Evolutionary conservation across 306 rosid species (phyloP).

Genomic region (Cucumis cinereus): DNA sequence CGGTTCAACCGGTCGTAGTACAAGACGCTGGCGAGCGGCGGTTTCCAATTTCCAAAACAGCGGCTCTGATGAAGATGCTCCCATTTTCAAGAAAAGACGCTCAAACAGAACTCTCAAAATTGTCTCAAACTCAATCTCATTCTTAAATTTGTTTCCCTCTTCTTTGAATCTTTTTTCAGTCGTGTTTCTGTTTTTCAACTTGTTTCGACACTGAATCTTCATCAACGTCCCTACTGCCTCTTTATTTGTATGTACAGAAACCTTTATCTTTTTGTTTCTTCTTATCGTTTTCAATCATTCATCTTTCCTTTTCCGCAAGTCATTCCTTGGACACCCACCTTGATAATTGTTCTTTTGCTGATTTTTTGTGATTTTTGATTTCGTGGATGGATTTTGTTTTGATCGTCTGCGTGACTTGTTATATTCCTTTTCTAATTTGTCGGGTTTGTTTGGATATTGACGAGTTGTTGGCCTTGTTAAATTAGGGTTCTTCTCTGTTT

Average conservation of each 20-base stretch:
- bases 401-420: not conserved
- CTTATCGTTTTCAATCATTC: not conserved
- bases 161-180: not conserved
- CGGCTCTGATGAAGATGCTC: not conserved
- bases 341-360: not conserved
- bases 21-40: not conserved
- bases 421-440: constrained; percentile 2
- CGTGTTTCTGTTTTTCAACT: not conserved
- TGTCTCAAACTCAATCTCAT: not conserved
- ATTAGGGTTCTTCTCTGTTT: constrained; percentile 18
- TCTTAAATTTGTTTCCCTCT: not conserved
- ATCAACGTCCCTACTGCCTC: not conserved
- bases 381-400: not conserved
- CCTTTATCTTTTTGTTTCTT: not conserved
- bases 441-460: constrained; percentile 18
- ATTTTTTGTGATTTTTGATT: not conserved
- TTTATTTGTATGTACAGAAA: not conserved
- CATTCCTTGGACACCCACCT: constrained; percentile 15
- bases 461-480: not conserved
- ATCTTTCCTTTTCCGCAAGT: not conserved
- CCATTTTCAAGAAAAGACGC: constrained; percentile 8
- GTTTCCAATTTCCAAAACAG: not conserved
- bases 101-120: not conserved
- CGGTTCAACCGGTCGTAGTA: not conserved
- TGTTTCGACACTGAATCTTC: not conserved